A percentile compares a stretch with the other conserved stretches of the same genome.
phyloP scores from a whole-genome alignment of 140 eudicot genomes.

The Erigeron philadelphicus region DNA sequence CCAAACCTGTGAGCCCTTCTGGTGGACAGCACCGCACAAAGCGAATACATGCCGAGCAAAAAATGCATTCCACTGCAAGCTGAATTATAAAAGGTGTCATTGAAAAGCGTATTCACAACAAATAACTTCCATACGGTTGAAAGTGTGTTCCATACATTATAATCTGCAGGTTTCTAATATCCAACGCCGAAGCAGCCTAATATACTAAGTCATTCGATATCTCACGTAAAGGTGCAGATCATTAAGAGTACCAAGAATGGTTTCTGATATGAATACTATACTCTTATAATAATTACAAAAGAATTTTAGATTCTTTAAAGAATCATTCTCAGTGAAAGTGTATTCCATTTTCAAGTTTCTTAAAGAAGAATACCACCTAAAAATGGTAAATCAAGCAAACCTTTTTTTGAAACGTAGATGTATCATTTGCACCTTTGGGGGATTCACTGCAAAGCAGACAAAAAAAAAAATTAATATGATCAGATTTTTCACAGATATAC shows the following conservation, averaged over 20 bases:
- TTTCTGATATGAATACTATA: neutral
- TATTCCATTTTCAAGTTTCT: neutral
- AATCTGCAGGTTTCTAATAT: neutral
- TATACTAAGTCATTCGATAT: neutral
- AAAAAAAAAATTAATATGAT: conserved; percentile 16
- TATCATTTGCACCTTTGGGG: conserved; percentile 90
- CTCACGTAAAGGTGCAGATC: conserved; percentile 5
- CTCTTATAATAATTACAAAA: too few species aligned
- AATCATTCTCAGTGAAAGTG: neutral
- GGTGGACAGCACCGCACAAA: conserved; percentile 86
- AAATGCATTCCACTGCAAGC: conserved; percentile 94
- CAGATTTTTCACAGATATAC: neutral
- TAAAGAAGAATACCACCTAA: neutral
- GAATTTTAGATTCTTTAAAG: too few species aligned
- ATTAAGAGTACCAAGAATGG: neutral
- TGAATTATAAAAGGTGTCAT: conserved; percentile 28
- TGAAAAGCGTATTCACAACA: conserved; percentile 21
- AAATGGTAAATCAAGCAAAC: conserved; percentile 35
- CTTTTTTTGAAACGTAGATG: conserved; percentile 86
- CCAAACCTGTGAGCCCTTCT: conserved; percentile 83
- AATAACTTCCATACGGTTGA: conserved; percentile 8
- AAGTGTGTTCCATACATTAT: too few species aligned
- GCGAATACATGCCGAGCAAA: conserved; percentile 92
- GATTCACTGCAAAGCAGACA: conserved; percentile 65
- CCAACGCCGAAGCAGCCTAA: neutral